Evolutionary conservation across 2,329 filamentous ascomycete species (phyloP).

Genomic region (Aspergillus sp.): DNA sequence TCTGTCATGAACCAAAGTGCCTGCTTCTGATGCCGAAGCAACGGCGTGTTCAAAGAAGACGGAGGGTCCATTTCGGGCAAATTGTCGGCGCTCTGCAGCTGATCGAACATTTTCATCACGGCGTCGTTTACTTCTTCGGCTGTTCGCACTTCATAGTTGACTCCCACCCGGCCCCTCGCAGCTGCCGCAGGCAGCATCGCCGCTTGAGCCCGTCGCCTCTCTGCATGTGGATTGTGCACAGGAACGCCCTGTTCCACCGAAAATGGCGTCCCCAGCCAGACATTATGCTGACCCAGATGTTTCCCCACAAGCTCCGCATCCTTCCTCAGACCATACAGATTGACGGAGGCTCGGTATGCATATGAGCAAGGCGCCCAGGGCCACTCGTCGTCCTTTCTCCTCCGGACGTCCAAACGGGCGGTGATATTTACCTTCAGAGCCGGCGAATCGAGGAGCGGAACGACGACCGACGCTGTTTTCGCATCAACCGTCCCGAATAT

Average conservation of each 20-base stretch:
- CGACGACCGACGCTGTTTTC: slow-evolving; percentile 66
- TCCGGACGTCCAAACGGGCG: slow-evolving; percentile 69
- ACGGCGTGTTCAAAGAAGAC: slow-evolving; percentile 61
- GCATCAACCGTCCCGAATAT: slow-evolving; percentile 76
- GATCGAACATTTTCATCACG: slow-evolving; percentile 84
- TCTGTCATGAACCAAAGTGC: slow-evolving; percentile 82
- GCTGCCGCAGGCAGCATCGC: slow-evolving; percentile 24
- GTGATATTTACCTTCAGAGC: slow-evolving; percentile 67
- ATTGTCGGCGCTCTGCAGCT: slow-evolving; percentile 72
- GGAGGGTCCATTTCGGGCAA: slow-evolving; percentile 72
- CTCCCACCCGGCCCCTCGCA: slow-evolving; percentile 25
- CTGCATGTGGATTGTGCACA: slow-evolving; percentile 74
- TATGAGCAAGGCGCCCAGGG: slow-evolving; percentile 64
- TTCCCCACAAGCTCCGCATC: slow-evolving; percentile 66
- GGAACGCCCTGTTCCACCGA: slow-evolving; percentile 68
- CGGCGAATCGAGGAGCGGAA: slow-evolving; percentile 70
- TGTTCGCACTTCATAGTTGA: slow-evolving; percentile 58
- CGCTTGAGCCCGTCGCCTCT: slow-evolving; percentile 49
- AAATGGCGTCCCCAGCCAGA: slow-evolving; percentile 68
- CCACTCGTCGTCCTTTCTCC: slow-evolving; percentile 63
- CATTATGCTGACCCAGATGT: slow-evolving; percentile 64
- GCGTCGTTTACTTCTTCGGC: slow-evolving; percentile 85
- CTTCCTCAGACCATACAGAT: slow-evolving; percentile 75
- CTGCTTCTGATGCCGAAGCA: slow-evolving; percentile 87
- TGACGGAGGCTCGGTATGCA: slow-evolving; percentile 66